A percentile compares a stretch with the other conserved stretches of the same genome.
These are phyloP conservation scores for Rugonectria rugulosa DNA, from an alignment of 2,329 filamentous ascomycete species.

Conservation along the genomic window DNA sequence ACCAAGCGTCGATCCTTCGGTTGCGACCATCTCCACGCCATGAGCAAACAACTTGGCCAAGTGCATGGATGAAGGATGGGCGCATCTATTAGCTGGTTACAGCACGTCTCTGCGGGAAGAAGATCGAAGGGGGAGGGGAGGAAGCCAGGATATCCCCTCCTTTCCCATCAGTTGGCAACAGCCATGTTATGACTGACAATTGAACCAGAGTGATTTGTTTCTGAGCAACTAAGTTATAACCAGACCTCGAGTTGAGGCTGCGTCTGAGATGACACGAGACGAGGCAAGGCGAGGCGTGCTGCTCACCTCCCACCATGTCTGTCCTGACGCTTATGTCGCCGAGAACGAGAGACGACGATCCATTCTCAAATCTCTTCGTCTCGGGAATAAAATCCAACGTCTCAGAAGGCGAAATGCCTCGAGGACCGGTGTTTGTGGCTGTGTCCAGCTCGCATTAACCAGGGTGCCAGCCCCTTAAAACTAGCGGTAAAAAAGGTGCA, in stretches of 20 bases:
- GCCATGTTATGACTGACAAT: too few species aligned
- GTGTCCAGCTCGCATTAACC: neutral
- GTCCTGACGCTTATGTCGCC: too few species aligned
- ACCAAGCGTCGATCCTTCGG: slow-evolving; percentile 11
- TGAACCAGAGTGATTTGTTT: too few species aligned
- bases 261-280: neutral
- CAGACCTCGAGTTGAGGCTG: neutral
- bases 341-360: too few species aligned
- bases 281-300: too few species aligned
- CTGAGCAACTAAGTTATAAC: too few species aligned
- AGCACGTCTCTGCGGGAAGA: too few species aligned
- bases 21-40: slow-evolving; percentile 2
- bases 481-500: neutral
- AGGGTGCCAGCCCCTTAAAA: neutral
- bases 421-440: neutral
- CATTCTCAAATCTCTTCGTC: too few species aligned
- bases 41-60: neutral
- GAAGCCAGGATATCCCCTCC: neutral
- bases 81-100: slow-evolving; percentile 3
- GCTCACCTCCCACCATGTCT: too few species aligned
- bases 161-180: too few species aligned
- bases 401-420: neutral
- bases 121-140: too few species aligned
- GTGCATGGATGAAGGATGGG: slow-evolving; percentile 10
- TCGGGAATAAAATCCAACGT: neutral